Evolutionary conservation across 345 rosid species (phyloP), one percentile per base, ranked within the genome.

Genomic region (Raphanus sativus): DNA sequence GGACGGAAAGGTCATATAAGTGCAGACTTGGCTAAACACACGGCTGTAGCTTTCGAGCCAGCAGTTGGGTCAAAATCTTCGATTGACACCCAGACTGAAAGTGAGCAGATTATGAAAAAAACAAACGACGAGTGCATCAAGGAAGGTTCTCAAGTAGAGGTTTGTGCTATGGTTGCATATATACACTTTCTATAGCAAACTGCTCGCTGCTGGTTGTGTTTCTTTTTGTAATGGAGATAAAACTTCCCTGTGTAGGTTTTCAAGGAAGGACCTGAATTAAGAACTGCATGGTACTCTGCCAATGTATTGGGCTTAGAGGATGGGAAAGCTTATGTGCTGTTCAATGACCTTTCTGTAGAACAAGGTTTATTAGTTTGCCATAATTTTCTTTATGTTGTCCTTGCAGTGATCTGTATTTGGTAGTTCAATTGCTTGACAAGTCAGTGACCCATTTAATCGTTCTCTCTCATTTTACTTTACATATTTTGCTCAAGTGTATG

Each of bases 81-180:
- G 4, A 26, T 66, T 16, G 65, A 74, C 73, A 34, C 72, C 79
- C 89, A 69, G 38, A 71, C 60, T 73, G 85, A 85, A 64, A 28
- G 45, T 71, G 86, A 77, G 45, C 85, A 81, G 73, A 71, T 54
- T 15, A 76, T 34, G 6, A 82, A 77, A 77, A 67, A 75, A 67
- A 69, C 71, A 17, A 86, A 83, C 67, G 87, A 80, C 55, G 79
- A 71, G 33, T 67, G 60, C 77, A 86, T 95, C 79, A 85, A 76
- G 86, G 94, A 87, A 86, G 94, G 92, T 63, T 87, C 96, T 29
- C 80, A 30, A 48, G 97, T 92, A 64, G 98, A 95, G 99, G 99
- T 95, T 77, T 73, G 88, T 85, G 42, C 29, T 70, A 56, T 69
- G 13, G 12, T 69, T 74, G 15, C 71, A 32, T 45, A 24, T 54